Evolutionary conservation across 495 filamentous ascomycete genomes (phyloP).

Genomic region (Amniculicola lignicola): DNA sequence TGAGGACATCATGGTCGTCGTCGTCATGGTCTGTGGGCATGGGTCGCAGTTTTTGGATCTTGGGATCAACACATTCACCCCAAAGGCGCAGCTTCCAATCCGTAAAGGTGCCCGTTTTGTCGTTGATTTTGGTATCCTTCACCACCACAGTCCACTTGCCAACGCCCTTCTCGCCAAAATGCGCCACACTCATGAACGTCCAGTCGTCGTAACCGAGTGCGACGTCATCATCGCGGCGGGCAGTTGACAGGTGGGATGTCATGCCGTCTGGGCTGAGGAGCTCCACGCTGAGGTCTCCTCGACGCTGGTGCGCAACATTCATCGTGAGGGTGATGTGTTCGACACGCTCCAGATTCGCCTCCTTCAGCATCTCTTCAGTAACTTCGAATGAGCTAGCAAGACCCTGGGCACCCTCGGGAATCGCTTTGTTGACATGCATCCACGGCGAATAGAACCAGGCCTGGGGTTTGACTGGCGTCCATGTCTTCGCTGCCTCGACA

Average conservation of each 20-base stretch:
- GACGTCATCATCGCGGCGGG: slow-evolving; percentile 62
- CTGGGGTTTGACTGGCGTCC: slow-evolving; percentile 91
- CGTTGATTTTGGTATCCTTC: slow-evolving; percentile 79
- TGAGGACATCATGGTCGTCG: slow-evolving; percentile 66
- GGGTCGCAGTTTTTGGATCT: slow-evolving; percentile 67
- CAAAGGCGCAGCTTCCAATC: slow-evolving; percentile 95
- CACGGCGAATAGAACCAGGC: slow-evolving; percentile 92
- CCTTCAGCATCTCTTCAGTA: slow-evolving; percentile 67
- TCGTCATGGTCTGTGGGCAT: slow-evolving; percentile 84
- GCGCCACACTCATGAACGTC: slow-evolving; percentile 98
- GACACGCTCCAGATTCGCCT: slow-evolving; percentile 77
- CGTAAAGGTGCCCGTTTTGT: slow-evolving; percentile 68
- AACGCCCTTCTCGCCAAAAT: slow-evolving; percentile 88
- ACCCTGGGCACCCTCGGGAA: slow-evolving; percentile 83
- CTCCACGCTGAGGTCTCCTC: slow-evolving; percentile 92
- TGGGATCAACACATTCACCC: slow-evolving; percentile 78
- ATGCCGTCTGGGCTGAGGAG: slow-evolving; percentile 79
- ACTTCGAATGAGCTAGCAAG: slow-evolving; percentile 74
- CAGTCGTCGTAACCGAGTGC: slow-evolving; percentile 82
- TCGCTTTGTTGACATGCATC: slow-evolving; percentile 78
- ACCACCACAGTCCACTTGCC: slow-evolving; percentile 89
- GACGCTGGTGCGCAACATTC: slow-evolving; percentile 82
- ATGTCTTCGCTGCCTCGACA: slow-evolving; percentile 80
- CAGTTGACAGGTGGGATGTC: slow-evolving; percentile 76
- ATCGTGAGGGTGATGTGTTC: slow-evolving; percentile 98